Evolutionary conservation across 2,329 filamentous ascomycete species (phyloP), one percentile per base, ranked within the genome.

Genomic region (Diaporthe ilicicola): DNA sequence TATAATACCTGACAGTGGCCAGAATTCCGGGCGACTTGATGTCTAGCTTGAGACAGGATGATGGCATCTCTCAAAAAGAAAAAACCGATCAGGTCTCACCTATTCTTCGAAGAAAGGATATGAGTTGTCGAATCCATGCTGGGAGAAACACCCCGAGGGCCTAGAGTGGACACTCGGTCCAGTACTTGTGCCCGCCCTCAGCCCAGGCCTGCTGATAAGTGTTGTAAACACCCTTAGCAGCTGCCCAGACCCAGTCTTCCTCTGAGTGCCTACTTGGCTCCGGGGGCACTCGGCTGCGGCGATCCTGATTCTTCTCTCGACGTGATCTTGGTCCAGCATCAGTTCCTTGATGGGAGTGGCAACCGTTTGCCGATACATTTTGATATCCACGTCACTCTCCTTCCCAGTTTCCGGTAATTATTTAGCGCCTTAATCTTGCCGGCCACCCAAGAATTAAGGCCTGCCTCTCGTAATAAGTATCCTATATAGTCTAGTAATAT

Each of bases 301-400:
- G 8, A 24, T 13, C 34, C 34, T 44, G 22, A 61, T 9, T 27
- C 55, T 61, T 29, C 15, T 29, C 22, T 61, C 37, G 22, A 42
- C 55, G 34, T 61, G 55, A 15, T 42, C 55, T n/a, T 42, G 55
- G 15, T 61, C 29, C n/a, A 61, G 29, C 55, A 61, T 61, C 34
- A 61, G 24, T 22, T 61, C 55, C 13, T 24, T 61, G n/a, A 61
- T 13, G 22, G 55, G 55, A 1, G 17, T 19, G 19, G 29, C 39
- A 17, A 61, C 24, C 2, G 15, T 12, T 7, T n/a, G 34, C 29
- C 17, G 34, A 22, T 61, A 61, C 2, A 29, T 8, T 15, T 17
- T n/a, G 37, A 44, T 27, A 15, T 61, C 55, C 3, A 42, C 5
- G 22, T 19, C 13, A 19, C n/a, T n/a, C n/a, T n/a, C n/a, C n/a